Percentiles rank a stretch among this genome's conserved stretches.
These are phyloP conservation scores for Aurantiochytrium sp. DNA, from an alignment of 108 stramenopile genomes.

Conservation along the genomic window DNA sequence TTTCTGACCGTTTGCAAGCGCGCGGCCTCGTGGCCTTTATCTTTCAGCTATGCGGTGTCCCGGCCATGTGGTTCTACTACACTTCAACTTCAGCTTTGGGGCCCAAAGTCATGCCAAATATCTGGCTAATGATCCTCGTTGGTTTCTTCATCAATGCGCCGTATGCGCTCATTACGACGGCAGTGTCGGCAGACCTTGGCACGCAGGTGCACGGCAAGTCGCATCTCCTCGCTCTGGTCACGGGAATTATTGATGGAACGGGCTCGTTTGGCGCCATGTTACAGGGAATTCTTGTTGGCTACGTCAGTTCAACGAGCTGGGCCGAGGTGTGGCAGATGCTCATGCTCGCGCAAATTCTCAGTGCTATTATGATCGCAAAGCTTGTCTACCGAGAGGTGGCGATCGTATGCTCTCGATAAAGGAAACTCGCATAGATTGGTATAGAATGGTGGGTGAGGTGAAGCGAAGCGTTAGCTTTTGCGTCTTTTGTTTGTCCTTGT, in stretches of 20 bases:
- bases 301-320: conserved; percentile 2
- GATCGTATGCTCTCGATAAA: background rate
- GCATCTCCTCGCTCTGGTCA: background rate
- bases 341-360: background rate
- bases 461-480: too few species aligned
- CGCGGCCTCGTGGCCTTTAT: conserved; percentile 5
- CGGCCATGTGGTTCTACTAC: background rate
- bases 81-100: background rate
- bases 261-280: conserved; percentile 1
- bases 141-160: conserved; percentile 19
- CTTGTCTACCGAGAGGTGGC: background rate
- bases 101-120: background rate
- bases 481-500: too few species aligned
- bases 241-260: conserved; percentile 1
- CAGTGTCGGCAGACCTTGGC: background rate
- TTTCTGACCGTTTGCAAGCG: background rate
- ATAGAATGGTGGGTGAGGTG: background rate
- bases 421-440: background rate
- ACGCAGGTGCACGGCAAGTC: background rate
- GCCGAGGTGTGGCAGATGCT: background rate
- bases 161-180: background rate
- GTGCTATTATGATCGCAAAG: background rate
- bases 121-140: background rate
- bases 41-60: conserved; percentile 10
- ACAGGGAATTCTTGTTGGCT: background rate